A percentile compares a stretch with the other conserved stretches of the same genome.
phyloP scores from a whole-genome alignment of 768 basidiomycete genomes.

The Boletus rubescentipes region DNA sequence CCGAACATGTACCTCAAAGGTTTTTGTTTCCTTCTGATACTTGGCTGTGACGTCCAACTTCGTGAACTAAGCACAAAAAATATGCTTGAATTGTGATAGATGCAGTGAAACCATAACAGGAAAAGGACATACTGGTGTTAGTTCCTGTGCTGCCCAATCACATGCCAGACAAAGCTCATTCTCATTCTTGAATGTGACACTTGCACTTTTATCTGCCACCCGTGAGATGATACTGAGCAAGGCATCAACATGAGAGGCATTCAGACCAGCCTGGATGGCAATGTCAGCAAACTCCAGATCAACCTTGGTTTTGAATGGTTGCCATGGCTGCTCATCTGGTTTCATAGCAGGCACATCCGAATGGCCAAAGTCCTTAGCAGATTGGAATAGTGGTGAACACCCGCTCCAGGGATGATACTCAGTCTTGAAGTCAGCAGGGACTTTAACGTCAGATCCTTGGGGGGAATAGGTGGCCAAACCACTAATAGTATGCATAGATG shows the following conservation, averaged over 20 bases:
- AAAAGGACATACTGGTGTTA: neutral
- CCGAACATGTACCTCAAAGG: neutral
- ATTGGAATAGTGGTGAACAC: neutral
- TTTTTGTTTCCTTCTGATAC: conserved; percentile 2
- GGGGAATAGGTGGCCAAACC: too few species aligned
- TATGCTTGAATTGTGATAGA: neutral
- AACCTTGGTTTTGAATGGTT: neutral
- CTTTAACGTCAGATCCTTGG: too few species aligned
- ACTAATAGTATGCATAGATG: too few species aligned
- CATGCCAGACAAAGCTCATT: neutral
- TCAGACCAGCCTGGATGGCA: neutral
- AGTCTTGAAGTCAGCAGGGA: neutral
- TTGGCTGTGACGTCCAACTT: neutral
- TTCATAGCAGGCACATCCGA: neutral
- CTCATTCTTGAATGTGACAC: neutral
- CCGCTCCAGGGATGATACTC: neutral
- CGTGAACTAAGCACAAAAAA: neutral
- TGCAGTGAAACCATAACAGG: too few species aligned
- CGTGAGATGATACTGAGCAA: neutral
- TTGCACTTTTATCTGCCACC: neutral
- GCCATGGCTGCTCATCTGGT: neutral
- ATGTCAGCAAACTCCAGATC: neutral
- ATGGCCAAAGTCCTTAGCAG: neutral
- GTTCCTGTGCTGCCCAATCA: neutral
- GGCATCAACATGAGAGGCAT: neutral